Percentiles rank a stretch among this genome's conserved stretches.
Conservation (phyloP, 805 yeast genomes). For the Scheffersomyces stipitis region DNA sequence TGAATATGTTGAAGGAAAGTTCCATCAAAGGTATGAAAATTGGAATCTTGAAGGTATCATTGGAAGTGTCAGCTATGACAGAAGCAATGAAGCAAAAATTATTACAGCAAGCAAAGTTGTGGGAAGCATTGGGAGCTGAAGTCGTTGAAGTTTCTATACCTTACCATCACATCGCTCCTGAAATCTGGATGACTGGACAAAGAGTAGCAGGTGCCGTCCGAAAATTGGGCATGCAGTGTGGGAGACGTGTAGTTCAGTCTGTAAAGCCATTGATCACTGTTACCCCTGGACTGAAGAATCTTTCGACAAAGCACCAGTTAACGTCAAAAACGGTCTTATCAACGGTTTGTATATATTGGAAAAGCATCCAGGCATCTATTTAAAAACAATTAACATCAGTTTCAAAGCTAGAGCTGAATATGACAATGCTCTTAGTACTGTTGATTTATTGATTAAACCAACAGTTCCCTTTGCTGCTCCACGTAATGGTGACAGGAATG, state of each 20-base stretch:
- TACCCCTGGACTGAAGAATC: conserved; percentile 12
- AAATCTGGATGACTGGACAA: conserved; percentile 30
- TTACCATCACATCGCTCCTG: conserved; percentile 34
- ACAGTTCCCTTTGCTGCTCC: conserved; percentile 27
- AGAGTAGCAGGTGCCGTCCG: conserved; percentile 18
- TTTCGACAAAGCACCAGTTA: neutral
- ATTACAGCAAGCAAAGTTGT: conserved; percentile 21
- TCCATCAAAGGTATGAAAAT: conserved; percentile 27
- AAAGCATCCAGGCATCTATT: conserved; percentile 31
- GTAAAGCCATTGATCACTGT: conserved; percentile 11
- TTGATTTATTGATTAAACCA: conserved; percentile 35
- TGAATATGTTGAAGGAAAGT: conserved; percentile 10
- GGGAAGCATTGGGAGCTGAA: conserved; percentile 26
- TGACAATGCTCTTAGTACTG: conserved; percentile 23
- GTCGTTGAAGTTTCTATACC: conserved; percentile 37
- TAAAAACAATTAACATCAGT: conserved; percentile 32
- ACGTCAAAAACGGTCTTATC: conserved; percentile 20
- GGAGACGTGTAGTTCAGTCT: conserved; percentile 18
- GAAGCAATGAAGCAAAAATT: conserved; percentile 24
- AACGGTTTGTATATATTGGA: conserved; percentile 31
- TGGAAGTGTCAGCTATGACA: conserved; percentile 32
- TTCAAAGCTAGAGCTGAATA: conserved; percentile 23
- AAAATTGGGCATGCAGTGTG: conserved; percentile 13
- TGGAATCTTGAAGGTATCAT: conserved; percentile 33
- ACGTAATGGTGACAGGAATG: conserved; percentile 21